A percentile compares a stretch with the other conserved stretches of the same genome.
phyloP scores from a whole-genome alignment of 768 basidiomycete species.

The Kwoniella sp. region DNA sequence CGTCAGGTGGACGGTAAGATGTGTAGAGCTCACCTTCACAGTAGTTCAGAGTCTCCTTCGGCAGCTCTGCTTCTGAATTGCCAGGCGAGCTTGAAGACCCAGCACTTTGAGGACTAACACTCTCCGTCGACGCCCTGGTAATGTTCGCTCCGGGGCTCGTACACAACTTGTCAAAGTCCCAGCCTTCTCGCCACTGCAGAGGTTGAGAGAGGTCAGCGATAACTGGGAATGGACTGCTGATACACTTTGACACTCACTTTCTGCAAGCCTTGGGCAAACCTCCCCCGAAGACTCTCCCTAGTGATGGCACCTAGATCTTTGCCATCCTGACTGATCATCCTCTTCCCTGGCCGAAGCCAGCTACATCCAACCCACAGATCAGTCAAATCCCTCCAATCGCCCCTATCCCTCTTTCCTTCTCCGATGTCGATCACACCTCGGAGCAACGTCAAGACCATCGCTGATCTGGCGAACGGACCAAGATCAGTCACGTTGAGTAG shows the following conservation, averaged over 20 bases:
- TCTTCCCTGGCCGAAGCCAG: constrained; percentile 40
- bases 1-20: no score
- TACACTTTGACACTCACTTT: constrained; percentile 22
- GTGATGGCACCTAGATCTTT: constrained; percentile 48
- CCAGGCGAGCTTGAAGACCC: neutral
- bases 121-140: neutral
- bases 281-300: constrained; percentile 40
- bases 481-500: constrained; percentile 45
- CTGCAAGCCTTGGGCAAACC: constrained; percentile 36
- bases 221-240: neutral
- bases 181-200: constrained; percentile 57
- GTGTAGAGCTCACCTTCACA: constrained; percentile 55
- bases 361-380: constrained; percentile 46
- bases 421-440: constrained; percentile 56
- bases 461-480: constrained; percentile 56
- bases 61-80: neutral
- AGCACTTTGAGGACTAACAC: constrained; percentile 19
- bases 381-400: constrained; percentile 50
- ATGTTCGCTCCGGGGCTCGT: constrained; percentile 16
- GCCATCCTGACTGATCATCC: constrained; percentile 42
- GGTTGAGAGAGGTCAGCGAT: constrained; percentile 14
- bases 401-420: constrained; percentile 54
- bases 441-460: constrained; percentile 54
- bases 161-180: constrained; percentile 57
- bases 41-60: constrained; percentile 37